Evolutionary conservation across 345 rosid species (phyloP), one percentile per base, ranked within the genome.

Genomic region (Crucihimalaya himalaica): DNA sequence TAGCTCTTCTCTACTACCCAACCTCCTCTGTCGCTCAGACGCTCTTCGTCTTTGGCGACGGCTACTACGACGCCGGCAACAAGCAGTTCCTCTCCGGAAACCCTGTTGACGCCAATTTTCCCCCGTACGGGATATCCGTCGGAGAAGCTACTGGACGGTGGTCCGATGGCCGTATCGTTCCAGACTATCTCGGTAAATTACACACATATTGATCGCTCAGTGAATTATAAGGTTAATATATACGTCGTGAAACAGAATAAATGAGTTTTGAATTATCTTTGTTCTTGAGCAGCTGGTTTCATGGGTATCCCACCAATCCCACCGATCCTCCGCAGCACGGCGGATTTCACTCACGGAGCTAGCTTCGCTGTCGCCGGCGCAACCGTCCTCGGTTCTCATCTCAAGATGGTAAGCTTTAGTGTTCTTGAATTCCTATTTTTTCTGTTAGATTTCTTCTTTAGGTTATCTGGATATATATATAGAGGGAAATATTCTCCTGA

Each of bases 131-230:
- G 5, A 31, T 55, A 1, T 13, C 72, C 12, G 13, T 74, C 9
- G 66, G 63, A 9, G 8, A 37, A 9, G 29, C 80, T 3, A 70
- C 75, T 13, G 79, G 79, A 16, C 46, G 75, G 34, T 54, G 73
- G 52, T 69, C 79, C 31, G 79, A 76, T 42, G 75, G 79, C 39
- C 70, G 2, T 34, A 45, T 69, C 11, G 75, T 69, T 13, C 70
- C 75, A 2, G 79, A 76, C 23, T 31, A 59, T 60, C 57, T 75
- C 7, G 74, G 79, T 58, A 74, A 32, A 2, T 15, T 5, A 15
- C n/a, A 13, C 1, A 40, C n/a, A 32, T 2, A n/a, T 7, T 16
- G 20, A 45, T 45, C 48, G 8, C 48, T n/a, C 42, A 0, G 5
- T 37, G 42, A 37, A 42, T n/a, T n/a, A n/a, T 42, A 42, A 42